Conservation (phyloP, 192 early-diverging fungal species). For the Coemansia sp. region DNA sequence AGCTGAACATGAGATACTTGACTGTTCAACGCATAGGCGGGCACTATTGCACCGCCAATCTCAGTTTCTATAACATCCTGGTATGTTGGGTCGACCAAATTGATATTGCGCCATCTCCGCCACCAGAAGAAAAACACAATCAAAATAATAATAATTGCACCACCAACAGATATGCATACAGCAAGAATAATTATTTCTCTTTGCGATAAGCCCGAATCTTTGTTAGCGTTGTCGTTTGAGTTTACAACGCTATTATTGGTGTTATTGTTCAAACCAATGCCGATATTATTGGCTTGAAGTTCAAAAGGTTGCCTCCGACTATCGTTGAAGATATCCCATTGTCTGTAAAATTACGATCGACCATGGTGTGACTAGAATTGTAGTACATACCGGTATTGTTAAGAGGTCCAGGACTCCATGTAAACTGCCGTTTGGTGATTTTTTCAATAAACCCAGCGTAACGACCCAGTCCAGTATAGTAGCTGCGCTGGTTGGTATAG, state of each 20-base stretch:
- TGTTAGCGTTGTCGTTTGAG: background rate
- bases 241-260: no score
- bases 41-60: background rate
- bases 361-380: background rate
- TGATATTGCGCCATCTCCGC: background rate
- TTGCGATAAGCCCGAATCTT: background rate
- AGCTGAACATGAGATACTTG: background rate
- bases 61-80: background rate
- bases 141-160: background rate
- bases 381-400: no score
- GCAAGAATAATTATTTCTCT: background rate
- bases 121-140: background rate
- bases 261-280: no score
- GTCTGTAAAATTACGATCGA: background rate
- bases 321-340: background rate
- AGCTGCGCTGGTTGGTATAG: background rate
- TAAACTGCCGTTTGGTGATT: background rate
- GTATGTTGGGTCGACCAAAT: background rate
- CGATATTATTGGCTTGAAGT: background rate
- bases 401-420: background rate
- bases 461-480: conserved; percentile 1
- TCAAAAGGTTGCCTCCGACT: background rate
- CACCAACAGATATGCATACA: background rate
- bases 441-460: background rate
- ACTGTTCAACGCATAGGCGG: background rate